These are phyloP conservation scores for Beauveria sp. DNA, from an alignment of 2,329 filamentous ascomycete genomes.

Conservation along the genomic window DNA sequence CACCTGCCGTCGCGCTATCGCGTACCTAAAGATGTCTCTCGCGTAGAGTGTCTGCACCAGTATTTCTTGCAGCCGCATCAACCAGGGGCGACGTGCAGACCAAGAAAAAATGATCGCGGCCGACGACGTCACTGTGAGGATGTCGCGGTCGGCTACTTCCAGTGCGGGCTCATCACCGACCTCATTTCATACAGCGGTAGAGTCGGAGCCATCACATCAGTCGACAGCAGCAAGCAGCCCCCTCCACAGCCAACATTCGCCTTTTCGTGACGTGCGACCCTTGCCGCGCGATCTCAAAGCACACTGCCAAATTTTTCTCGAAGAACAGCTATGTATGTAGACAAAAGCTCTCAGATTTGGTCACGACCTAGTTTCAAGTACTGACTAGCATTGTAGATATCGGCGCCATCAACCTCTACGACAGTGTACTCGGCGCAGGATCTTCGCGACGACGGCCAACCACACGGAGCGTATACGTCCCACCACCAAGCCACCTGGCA, in stretches of 20 bases:
- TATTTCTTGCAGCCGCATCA: neutral
- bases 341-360: neutral
- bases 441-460: slow-evolving; percentile 22
- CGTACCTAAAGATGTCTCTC: neutral
- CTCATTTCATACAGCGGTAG: slow-evolving; percentile 29
- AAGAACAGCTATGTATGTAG: slow-evolving; percentile 61
- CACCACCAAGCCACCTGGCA: slow-evolving; percentile 65
- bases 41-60: neutral
- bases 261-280: slow-evolving; percentile 46
- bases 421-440: slow-evolving; percentile 53
- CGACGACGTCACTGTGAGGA: neutral
- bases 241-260: slow-evolving; percentile 20
- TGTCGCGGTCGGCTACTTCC: slow-evolving; percentile 7
- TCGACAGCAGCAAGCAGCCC: slow-evolving; percentile 32
- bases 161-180: slow-evolving; percentile 23
- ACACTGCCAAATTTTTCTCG: slow-evolving; percentile 64
- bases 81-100: neutral
- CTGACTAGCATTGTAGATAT: slow-evolving; percentile 17
- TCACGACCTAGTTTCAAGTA: neutral
- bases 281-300: slow-evolving; percentile 57
- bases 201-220: slow-evolving; percentile 18
- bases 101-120: neutral
- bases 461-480: slow-evolving; percentile 48
- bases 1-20: neutral
- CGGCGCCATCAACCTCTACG: slow-evolving; percentile 54